Base-by-base conservation (phyloP, 208 protist genomes). In the Jaenimonas drosophilae region DNA sequence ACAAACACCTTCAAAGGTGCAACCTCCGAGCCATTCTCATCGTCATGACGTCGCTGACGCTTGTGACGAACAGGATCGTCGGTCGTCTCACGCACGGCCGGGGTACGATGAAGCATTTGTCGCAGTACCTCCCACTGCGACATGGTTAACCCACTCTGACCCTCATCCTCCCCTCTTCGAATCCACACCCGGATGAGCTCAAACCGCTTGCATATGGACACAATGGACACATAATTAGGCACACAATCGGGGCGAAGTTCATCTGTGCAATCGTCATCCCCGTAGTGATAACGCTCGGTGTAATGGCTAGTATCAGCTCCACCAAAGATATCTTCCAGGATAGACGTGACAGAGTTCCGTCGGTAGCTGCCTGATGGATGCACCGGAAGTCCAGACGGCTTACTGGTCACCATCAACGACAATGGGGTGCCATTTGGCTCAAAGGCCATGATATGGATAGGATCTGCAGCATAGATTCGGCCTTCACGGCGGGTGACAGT, bases 401-500 rank as follows among this genome's bases (percentile, higher is more conserved):
- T 91, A 43, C 31, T 62, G 7, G 86, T 51, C n/a, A 85, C 59
- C 4, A 92, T 30, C 47, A 88, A 27, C 59, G 64, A 33, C 23
- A 44, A 38, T 16, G 48, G 25, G 37, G 38, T 3, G 12, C 38
- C 9, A 29, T 2, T 34, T 6, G 44, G n/a, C 21, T 24, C 1
- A 50, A 1, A 20, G 49, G 70, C 70, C 1, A 83, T 19, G 24
- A 91, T 54, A 26, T 73, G 49, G 24, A 84, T 17, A 5, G 68
- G 72, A 4, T 42, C 88, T 11, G 51, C 66, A 3, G 64, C 79
- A 5, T 73, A 64, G n/a, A 97, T 86, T 0, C 84, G 82, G 2
- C 84, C 88, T 58, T 98, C 96, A n/a, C 91, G 88, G 5, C 93
- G 87, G 53, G 94, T 90, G 11, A 97, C 73, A 1, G 53, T 44